Conservation (phyloP, 805 yeast species). For the Monosporozyma unispora region DNA sequence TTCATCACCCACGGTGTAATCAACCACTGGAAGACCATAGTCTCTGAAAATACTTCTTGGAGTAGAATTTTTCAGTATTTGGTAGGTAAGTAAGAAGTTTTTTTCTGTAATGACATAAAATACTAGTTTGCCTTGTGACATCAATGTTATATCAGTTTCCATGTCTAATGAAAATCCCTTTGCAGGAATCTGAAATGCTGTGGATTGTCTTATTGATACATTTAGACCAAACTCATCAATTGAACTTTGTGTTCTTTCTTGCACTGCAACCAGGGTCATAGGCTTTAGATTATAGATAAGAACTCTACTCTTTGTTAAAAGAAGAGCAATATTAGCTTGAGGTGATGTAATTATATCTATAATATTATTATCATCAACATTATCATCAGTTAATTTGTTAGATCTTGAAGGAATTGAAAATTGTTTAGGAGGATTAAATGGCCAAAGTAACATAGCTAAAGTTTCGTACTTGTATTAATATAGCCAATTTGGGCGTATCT, state of each 20-base stretch:
- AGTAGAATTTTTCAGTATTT: conserved; percentile 19
- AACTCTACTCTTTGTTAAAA: conserved; percentile 24
- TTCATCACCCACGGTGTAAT: conserved; percentile 7
- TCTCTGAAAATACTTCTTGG: conserved; percentile 19
- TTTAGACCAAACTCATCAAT: conserved; percentile 26
- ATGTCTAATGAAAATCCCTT: conserved; percentile 13
- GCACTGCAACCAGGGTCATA: conserved; percentile 25
- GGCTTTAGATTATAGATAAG: conserved; percentile 29
- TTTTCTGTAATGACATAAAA: conserved; percentile 25
- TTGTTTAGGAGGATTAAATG: conserved; percentile 24
- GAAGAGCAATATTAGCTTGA: conserved; percentile 20
- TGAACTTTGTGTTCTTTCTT: conserved; percentile 24
- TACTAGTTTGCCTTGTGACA: conserved; percentile 18
- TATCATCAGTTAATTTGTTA: conserved; percentile 3
- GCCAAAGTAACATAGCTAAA: conserved; percentile 21
- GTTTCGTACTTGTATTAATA: neutral
- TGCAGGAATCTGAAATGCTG: conserved; percentile 10
- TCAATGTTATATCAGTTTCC: conserved; percentile 5
- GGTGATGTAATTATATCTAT: conserved; percentile 20
- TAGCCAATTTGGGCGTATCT: neutral
- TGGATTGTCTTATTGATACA: conserved; percentile 13
- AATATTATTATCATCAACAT: conserved; percentile 15
- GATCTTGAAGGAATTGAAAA: conserved; percentile 13
- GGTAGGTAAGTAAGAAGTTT: conserved; percentile 25
- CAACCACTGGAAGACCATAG: conserved; percentile 24